Evolutionary conservation across 2,329 filamentous ascomycete species (phyloP).

Genomic region (Claviceps monticola): DNA sequence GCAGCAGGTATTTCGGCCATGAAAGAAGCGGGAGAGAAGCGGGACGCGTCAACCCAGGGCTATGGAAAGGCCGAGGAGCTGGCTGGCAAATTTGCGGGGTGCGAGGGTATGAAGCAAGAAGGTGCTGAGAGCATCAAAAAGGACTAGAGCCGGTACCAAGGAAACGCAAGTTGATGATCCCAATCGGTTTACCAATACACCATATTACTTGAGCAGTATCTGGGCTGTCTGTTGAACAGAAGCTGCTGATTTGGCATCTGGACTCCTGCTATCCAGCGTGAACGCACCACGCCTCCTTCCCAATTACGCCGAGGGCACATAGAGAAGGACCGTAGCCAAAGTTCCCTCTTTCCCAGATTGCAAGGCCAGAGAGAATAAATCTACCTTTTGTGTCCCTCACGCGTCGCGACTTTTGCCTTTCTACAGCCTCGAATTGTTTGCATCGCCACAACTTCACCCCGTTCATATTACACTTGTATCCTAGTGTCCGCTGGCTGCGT

Average conservation of each 20-base stretch:
- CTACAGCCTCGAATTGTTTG: constrained; percentile 3
- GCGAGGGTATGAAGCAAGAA: constrained; percentile 56
- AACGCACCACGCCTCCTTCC: background rate
- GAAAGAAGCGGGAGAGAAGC: constrained; percentile 43
- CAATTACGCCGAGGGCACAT: background rate
- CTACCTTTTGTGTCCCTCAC: background rate
- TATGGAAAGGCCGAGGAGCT: constrained; percentile 52
- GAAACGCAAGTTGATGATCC: background rate
- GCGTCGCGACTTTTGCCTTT: background rate
- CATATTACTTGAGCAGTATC: too few species aligned
- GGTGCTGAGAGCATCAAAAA: constrained; percentile 35
- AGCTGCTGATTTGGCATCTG: background rate
- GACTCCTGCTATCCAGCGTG: background rate
- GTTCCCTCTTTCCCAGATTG: background rate
- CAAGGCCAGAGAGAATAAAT: background rate
- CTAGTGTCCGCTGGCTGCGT: background rate
- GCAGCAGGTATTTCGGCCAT: constrained; percentile 45
- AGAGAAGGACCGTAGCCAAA: background rate
- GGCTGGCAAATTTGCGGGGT: constrained; percentile 48
- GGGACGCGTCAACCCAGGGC: constrained; percentile 38
- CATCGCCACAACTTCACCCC: constrained; percentile 2
- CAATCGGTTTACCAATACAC: too few species aligned
- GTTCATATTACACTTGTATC: constrained; percentile 1
- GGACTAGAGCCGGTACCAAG: constrained; percentile 7
- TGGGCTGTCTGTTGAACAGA: background rate